Evolutionary conservation across 345 rosid genomes (phyloP).

Genomic region (Dipteronia dyeriana): DNA sequence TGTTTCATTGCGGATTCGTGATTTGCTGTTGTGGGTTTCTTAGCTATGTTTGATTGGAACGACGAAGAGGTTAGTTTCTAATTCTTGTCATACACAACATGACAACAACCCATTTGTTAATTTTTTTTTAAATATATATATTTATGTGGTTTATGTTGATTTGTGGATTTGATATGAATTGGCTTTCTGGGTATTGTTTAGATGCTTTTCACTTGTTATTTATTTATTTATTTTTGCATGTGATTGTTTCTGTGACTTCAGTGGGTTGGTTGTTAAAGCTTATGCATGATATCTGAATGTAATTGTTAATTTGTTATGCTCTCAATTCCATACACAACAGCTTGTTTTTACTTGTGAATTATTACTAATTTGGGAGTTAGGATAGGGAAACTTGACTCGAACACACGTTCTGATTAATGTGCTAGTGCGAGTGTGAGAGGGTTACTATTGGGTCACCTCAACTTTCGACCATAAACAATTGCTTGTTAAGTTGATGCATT

Average conservation of each 20-base stretch:
- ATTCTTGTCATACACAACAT: too few species aligned
- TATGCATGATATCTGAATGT: background rate
- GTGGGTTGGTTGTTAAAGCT: background rate
- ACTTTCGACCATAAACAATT: too few species aligned
- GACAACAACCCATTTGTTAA: background rate
- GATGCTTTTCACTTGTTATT: background rate
- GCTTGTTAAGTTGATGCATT: too few species aligned
- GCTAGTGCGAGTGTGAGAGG: too few species aligned
- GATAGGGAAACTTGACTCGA: too few species aligned
- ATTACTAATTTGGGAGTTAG: too few species aligned
- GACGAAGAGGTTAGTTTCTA: conserved; percentile 75
- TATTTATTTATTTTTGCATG: background rate
- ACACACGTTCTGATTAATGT: too few species aligned
- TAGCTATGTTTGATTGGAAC: conserved; percentile 98
- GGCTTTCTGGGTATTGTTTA: background rate
- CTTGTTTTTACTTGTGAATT: too few species aligned
- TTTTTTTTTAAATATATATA: background rate
- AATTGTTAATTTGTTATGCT: too few species aligned
- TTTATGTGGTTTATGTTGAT: background rate
- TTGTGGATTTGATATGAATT: background rate
- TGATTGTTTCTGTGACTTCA: background rate
- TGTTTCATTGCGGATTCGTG: conserved; percentile 30
- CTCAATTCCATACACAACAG: too few species aligned
- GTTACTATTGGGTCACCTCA: too few species aligned
- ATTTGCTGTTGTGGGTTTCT: conserved; percentile 30